Base-by-base conservation (phyloP, 768 basidiomycete genomes). In the Podaxis sp. region DNA sequence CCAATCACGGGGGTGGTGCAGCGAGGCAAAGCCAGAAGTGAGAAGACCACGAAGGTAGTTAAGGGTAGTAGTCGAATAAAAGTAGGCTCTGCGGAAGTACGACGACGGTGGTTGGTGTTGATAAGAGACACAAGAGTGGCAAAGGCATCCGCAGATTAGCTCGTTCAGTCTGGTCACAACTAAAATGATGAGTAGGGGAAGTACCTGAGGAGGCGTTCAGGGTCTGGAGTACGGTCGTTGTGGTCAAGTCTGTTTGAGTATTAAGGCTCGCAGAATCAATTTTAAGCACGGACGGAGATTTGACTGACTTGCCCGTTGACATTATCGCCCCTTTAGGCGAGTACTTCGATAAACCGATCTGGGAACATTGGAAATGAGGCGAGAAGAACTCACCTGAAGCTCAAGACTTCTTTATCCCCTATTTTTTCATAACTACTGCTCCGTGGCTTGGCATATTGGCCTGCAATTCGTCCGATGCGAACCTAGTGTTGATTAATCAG, bases 361-460 rank as follows among this genome's bases (percentile, higher is more conserved):
- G 57, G 11, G 62, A 57, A 3, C 22, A 22, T 40, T 28, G 22
- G 59, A 12, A 44, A 44, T 49, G 26, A 53, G 26, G 49, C n/a
- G 6, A 28, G 56, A 52, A 59, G 39, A n/a, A 74, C 84, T 17
- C 61, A 92, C 93, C 93, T 83, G 74, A 98, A 99, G 72, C 92
- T 96, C 56, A 89, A 75, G 0, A 98, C 90, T 67, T 93, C 85
- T 36, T 79, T 83, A 53, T 87, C 89, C 15, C 85, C 87, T 8
- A 96, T 80, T 63, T 82, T 86, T 74, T 99, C 96, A 12, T 84
- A 92, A 11, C 80, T 77, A 70, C 90, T 95, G 69, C 90, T 93
- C 60, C 96, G 83, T 1, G 96, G 97, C 73, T 96, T 97, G 15
- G 96, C 95, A 67, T 96, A 97, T 73, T 97, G 96, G 0, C 96